phyloP scores from a whole-genome alignment of 805 yeast species.

The Wickerhamiella alocasiicola region DNA sequence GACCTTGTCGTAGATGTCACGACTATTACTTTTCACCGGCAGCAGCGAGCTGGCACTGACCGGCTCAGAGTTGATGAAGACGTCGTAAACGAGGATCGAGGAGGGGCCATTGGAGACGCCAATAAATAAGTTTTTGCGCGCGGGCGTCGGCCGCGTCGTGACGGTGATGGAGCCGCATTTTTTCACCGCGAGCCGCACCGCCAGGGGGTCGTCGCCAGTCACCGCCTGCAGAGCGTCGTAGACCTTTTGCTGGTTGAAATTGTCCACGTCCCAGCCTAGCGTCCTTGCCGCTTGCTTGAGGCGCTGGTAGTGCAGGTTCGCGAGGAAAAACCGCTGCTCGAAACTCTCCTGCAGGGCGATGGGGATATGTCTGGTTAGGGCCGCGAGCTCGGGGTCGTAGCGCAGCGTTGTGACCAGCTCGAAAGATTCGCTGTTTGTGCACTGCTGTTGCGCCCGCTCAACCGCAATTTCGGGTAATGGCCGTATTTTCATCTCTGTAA shows the following conservation, averaged over 20 bases:
- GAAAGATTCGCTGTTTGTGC: conserved; percentile 28
- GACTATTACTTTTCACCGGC: conserved; percentile 68
- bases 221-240: conserved; percentile 27
- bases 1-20: conserved; percentile 52
- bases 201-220: conserved; percentile 9
- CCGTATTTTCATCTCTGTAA: conserved; percentile 16
- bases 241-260: conserved; percentile 33
- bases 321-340: conserved; percentile 40
- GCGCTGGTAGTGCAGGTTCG: conserved; percentile 53
- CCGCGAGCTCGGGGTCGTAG: conserved; percentile 51
- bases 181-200: conserved; percentile 35
- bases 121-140: conserved; percentile 23
- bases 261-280: conserved; percentile 38
- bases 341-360: conserved; percentile 22
- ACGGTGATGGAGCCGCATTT: conserved; percentile 29
- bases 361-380: conserved; percentile 20
- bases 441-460: conserved; percentile 8
- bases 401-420: conserved; percentile 59
- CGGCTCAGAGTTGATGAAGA: conserved; percentile 28
- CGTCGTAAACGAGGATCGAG: conserved; percentile 37
- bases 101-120: conserved; percentile 20
- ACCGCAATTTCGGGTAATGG: conserved; percentile 17
- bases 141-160: conserved; percentile 28
- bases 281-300: conserved; percentile 40
- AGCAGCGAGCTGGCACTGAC: conserved; percentile 38